These are phyloP conservation scores for Striga asiatica DNA, from an alignment of 257 asterid genomes.

Conservation along the genomic window DNA sequence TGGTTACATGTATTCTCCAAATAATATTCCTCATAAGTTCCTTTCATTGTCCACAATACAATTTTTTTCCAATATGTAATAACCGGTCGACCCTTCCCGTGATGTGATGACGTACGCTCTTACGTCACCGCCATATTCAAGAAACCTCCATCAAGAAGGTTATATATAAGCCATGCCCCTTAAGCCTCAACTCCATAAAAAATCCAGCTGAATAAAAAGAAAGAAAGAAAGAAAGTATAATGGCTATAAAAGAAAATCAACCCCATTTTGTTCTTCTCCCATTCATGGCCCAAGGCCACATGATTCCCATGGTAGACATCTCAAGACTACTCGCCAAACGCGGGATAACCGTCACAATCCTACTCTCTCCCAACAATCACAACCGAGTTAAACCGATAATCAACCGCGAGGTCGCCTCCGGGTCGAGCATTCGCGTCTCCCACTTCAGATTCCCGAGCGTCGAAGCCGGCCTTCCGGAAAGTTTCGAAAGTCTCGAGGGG, in stretches of 20 bases:
- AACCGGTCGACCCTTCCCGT: too few relatives aligned
- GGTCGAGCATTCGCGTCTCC: constrained; percentile 19
- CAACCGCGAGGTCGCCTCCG: constrained; percentile 21
- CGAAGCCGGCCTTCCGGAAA: constrained; percentile 33
- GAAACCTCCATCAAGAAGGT: too few relatives aligned
- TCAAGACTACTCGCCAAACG: constrained; percentile 33
- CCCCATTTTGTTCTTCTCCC: constrained; percentile 55
- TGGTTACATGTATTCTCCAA: too few relatives aligned
- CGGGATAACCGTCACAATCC: constrained; percentile 26
- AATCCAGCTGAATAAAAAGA: too few relatives aligned
- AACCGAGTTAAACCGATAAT: constrained; percentile 19
- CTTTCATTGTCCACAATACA: too few relatives aligned
- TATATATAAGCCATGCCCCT: too few relatives aligned
- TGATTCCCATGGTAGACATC: constrained; percentile 48
- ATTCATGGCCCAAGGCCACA: constrained; percentile 52
- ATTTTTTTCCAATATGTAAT: too few relatives aligned
- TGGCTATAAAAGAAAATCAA: constrained; percentile 10
- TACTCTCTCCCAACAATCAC: constrained; percentile 29
- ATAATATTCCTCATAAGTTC: too few relatives aligned
- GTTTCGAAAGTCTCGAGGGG: constrained; percentile 28
- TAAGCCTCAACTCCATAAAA: too few relatives aligned
- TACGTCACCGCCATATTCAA: too few relatives aligned
- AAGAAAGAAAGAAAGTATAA: background rate
- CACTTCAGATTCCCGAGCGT: constrained; percentile 21
- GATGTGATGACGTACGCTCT: too few relatives aligned